phyloP scores from a whole-genome alignment of 495 filamentous ascomycete genomes.

The Niebla homalea region DNA sequence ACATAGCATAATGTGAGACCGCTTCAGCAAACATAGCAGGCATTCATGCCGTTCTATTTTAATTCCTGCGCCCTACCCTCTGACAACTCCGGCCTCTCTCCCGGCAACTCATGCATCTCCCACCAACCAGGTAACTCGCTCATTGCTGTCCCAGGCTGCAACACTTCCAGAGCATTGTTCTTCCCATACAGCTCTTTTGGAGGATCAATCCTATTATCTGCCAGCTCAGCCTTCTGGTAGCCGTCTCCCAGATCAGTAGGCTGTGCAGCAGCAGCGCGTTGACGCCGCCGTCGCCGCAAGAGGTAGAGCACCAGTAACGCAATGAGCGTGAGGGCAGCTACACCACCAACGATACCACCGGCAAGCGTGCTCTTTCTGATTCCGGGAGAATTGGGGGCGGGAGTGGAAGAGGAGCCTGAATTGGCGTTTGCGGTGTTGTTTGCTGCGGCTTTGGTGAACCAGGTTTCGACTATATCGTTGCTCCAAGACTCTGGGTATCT shows the following conservation, averaged over 20 bases:
- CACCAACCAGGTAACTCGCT: background rate
- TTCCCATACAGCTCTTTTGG: background rate
- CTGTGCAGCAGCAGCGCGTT: background rate
- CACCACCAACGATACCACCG: background rate
- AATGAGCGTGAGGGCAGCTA: background rate
- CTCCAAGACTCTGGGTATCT: background rate
- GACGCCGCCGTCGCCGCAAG: background rate
- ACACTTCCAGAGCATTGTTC: background rate
- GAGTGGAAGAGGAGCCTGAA: background rate
- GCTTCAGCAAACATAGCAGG: too few relatives aligned
- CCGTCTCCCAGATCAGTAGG: too few relatives aligned
- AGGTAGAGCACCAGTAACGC: background rate
- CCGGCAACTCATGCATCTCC: conserved; percentile 21
- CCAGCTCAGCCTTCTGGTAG: too few relatives aligned
- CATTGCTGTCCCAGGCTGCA: background rate
- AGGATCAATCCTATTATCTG: background rate
- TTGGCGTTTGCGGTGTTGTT: background rate
- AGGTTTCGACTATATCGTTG: background rate
- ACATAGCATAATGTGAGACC: too few relatives aligned
- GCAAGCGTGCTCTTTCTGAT: background rate
- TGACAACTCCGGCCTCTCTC: too few relatives aligned
- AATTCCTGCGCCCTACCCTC: too few relatives aligned
- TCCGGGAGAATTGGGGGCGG: too few relatives aligned
- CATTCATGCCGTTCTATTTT: too few relatives aligned
- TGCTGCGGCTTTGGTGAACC: background rate